Base-by-base conservation (phyloP, 2,329 filamentous ascomycete genomes). In the Thelonectria olida region DNA sequence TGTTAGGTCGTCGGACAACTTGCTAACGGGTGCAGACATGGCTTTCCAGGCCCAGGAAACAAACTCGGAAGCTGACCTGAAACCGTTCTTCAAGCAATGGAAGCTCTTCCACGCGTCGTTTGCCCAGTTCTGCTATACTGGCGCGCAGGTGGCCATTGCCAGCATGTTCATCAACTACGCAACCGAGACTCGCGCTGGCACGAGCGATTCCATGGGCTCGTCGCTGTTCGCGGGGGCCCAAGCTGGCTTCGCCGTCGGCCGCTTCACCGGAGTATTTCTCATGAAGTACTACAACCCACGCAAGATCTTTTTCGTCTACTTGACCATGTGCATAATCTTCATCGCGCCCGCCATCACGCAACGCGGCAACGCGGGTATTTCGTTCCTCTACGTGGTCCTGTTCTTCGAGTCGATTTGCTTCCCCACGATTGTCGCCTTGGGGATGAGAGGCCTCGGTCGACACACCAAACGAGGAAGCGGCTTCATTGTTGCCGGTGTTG, bases 401-500 rank as follows among this genome's bases (percentile, higher is more conserved):
- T 93, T 94, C 80, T 94, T 94, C 76, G 92, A 92, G 77, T 90
- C 86, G 4, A 90, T 92, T 72, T 91, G 89, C 75, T 95, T 94
- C 81, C 91, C 92, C 0, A 93, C 91, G 17, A 93, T 95, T 70
- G 88, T 95, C 27, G 90, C 91, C 4, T 82, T 94, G 3, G 90
- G 90, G 8, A 92, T 93, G 81, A 85, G 90, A 20, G 91, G 90
- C 2, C 82, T 93, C 1, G 92, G 92, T 6, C 85, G 88, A 17
- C 89, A 95, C 78, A 92, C 89, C 34, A 93, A 94, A 81, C 85
- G 90, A 62, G 92, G 91, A 1, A 89, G 88, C 2, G 90, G 90
- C 5, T 90, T 87, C 74, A 88, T 79, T 59, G 84, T 93, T 2
- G 89, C 82, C 5, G 90, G 89, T 66, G 90, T 94, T 1, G 82